Conservation (phyloP, 2,329 filamentous ascomycete species). For the Tolypocladium album region DNA sequence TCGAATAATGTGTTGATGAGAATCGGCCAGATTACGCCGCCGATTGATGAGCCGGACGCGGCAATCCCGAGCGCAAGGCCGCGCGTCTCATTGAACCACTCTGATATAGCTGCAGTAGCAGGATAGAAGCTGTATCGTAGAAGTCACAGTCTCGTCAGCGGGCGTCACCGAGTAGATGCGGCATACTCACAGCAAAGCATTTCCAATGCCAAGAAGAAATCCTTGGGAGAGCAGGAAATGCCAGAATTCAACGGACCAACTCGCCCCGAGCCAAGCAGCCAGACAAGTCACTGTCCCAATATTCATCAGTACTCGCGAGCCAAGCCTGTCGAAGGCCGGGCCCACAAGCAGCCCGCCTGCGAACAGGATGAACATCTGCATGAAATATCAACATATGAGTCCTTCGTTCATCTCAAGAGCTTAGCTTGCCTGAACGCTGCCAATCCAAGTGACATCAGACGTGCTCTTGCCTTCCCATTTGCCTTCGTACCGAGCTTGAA, state of each 20-base stretch:
- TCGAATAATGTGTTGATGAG: slow-evolving; percentile 9
- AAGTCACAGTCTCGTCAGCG: not conserved
- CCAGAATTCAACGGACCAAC: slow-evolving; percentile 20
- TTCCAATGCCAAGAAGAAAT: slow-evolving; percentile 27
- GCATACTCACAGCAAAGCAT: slow-evolving; percentile 18
- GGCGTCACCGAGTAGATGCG: not conserved
- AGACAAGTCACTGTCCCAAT: slow-evolving; percentile 23
- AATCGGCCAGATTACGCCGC: slow-evolving; percentile 19
- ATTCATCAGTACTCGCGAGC: slow-evolving; percentile 22
- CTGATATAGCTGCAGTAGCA: slow-evolving; percentile 14
- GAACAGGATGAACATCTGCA: slow-evolving; percentile 26
- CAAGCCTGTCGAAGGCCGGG: slow-evolving; percentile 27
- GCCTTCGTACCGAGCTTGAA: slow-evolving; percentile 37
- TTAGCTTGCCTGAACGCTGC: slow-evolving; percentile 15
- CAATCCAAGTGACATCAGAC: slow-evolving; percentile 29
- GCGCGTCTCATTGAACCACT: slow-evolving; percentile 19
- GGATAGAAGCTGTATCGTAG: slow-evolving; percentile 17
- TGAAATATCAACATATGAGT: not conserved
- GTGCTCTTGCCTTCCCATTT: slow-evolving; percentile 20
- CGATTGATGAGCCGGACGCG: slow-evolving; percentile 19
- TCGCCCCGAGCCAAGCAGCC: slow-evolving; percentile 24
- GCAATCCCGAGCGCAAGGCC: slow-evolving; percentile 19
- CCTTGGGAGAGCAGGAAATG: slow-evolving; percentile 29
- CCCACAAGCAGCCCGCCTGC: slow-evolving; percentile 27
- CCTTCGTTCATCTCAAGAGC: not conserved